Conservation (phyloP, 164 flowering plant genomes). For the Aristolochia fimbriata region DNA sequence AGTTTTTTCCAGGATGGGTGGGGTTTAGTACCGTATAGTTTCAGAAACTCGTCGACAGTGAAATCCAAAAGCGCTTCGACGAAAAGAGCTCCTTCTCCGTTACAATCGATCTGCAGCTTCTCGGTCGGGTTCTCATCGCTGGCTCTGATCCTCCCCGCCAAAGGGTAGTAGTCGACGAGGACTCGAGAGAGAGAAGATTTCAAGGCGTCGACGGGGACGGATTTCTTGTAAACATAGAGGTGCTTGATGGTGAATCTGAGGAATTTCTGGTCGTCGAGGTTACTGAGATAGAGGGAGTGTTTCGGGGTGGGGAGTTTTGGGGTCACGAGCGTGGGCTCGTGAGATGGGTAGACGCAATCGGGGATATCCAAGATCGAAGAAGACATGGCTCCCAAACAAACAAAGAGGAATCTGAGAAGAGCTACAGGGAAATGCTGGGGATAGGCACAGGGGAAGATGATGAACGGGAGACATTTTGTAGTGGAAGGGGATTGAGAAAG, state of each 20-base stretch:
- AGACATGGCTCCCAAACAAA: slow-evolving; percentile 19
- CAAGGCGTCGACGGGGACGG: slow-evolving; percentile 24
- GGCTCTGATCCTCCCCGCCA: slow-evolving; percentile 71
- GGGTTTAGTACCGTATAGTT: slow-evolving; percentile 41
- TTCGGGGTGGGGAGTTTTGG: slow-evolving; percentile 62
- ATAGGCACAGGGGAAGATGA: no score
- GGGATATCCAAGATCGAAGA: slow-evolving; percentile 44
- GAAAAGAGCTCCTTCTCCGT: slow-evolving; percentile 78
- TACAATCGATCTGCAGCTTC: slow-evolving; percentile 75
- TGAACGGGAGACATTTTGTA: no score
- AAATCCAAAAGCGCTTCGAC: slow-evolving; percentile 71
- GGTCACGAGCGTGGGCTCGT: slow-evolving; percentile 35
- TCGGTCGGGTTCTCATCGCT: slow-evolving; percentile 23
- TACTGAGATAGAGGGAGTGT: slow-evolving; percentile 59
- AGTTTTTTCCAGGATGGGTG: slow-evolving; percentile 80
- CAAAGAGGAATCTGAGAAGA: not conserved
- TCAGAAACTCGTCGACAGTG: slow-evolving; percentile 48
- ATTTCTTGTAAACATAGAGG: slow-evolving; percentile 45
- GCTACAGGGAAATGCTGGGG: no score
- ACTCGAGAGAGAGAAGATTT: slow-evolving; percentile 51
- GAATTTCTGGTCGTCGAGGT: slow-evolving; percentile 79
- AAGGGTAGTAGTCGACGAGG: slow-evolving; percentile 75
- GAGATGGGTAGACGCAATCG: slow-evolving; percentile 37
- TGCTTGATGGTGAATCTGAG: slow-evolving; percentile 80
- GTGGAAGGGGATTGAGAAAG: no score